Evolutionary conservation across 2,329 filamentous ascomycete genomes (phyloP).

Genomic region (Cladosporium sp.): DNA sequence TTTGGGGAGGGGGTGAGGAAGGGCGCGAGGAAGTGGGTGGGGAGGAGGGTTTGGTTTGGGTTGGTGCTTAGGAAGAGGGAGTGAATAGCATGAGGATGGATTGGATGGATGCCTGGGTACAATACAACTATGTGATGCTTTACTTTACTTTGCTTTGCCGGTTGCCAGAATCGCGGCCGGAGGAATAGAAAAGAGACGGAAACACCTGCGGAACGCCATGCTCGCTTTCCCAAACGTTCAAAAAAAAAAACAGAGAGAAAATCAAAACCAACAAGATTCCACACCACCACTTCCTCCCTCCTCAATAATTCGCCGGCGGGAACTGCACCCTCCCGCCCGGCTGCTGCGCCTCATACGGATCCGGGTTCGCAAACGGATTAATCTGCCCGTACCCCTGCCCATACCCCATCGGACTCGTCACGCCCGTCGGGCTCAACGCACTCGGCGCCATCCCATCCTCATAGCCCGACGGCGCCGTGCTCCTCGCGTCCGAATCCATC

Average conservation of each 20-base stretch:
- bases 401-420: neutral
- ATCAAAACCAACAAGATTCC: no score
- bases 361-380: slow-evolving; percentile 11
- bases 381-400: slow-evolving; percentile 3
- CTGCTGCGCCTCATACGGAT: slow-evolving; percentile 27
- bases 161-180: no score
- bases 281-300: neutral
- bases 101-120: no score
- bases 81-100: no score
- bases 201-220: no score
- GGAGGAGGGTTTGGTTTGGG: slow-evolving; percentile 35
- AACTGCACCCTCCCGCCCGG: slow-evolving; percentile 23
- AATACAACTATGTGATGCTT: no score
- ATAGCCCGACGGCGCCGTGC: slow-evolving; percentile 12
- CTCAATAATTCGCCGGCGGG: slow-evolving; percentile 20
- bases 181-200: no score
- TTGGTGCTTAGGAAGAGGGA: slow-evolving; percentile 24
- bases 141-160: no score
- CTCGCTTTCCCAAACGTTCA: no score
- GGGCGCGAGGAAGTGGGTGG: slow-evolving; percentile 37
- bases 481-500: slow-evolving; percentile 2
- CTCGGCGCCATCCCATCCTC: slow-evolving; percentile 16
- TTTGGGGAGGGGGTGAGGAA: slow-evolving; percentile 24
- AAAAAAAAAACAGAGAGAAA: no score
- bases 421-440: slow-evolving; percentile 30